Evolutionary conservation across 2,329 filamentous ascomycete species (phyloP).

Genomic region (Neonectria neomacrospora): DNA sequence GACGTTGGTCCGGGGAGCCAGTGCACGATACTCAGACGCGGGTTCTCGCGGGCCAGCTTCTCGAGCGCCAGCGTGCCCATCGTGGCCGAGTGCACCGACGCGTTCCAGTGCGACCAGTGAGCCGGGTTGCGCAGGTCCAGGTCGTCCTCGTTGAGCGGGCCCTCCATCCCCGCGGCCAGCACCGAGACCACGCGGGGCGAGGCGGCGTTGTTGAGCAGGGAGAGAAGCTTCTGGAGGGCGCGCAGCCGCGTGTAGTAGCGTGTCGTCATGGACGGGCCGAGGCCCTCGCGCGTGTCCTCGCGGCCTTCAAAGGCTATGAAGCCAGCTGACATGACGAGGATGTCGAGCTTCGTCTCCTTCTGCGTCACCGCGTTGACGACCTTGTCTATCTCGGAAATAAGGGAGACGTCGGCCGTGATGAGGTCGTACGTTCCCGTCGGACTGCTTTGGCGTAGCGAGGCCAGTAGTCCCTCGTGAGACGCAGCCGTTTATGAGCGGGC

Average conservation of each 20-base stretch:
- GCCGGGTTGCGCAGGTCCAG: neutral
- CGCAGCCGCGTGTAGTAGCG: constrained; percentile 20
- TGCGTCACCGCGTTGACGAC: neutral
- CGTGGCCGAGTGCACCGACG: constrained; percentile 19
- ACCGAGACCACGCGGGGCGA: neutral
- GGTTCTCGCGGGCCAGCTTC: neutral
- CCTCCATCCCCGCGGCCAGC: constrained; percentile 1
- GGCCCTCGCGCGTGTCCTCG: constrained; percentile 12
- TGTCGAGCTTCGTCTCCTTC: constrained; percentile 12
- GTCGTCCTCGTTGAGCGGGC: constrained; percentile 4
- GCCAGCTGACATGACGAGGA: constrained; percentile 16
- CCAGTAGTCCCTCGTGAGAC: neutral
- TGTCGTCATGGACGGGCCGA: constrained; percentile 23
- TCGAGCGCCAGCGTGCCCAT: constrained; percentile 24
- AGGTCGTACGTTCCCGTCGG: constrained; percentile 6
- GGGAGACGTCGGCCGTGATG: constrained; percentile 2
- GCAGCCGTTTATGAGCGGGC: constrained; percentile 11
- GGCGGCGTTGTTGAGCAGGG: constrained; percentile 14
- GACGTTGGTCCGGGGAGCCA: constrained; percentile 3
- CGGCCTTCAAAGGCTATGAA: constrained; percentile 23
- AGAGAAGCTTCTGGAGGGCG: constrained; percentile 10
- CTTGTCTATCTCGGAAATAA: constrained; percentile 6
- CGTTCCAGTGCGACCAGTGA: constrained; percentile 7
- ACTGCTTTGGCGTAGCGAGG: constrained; percentile 7
- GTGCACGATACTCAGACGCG: constrained; percentile 14